Percentiles rank a stretch among this genome's conserved stretches.
phyloP scores from a whole-genome alignment of 2,329 filamentous ascomycete genomes.

The Pseudogymnoascus sp. region DNA sequence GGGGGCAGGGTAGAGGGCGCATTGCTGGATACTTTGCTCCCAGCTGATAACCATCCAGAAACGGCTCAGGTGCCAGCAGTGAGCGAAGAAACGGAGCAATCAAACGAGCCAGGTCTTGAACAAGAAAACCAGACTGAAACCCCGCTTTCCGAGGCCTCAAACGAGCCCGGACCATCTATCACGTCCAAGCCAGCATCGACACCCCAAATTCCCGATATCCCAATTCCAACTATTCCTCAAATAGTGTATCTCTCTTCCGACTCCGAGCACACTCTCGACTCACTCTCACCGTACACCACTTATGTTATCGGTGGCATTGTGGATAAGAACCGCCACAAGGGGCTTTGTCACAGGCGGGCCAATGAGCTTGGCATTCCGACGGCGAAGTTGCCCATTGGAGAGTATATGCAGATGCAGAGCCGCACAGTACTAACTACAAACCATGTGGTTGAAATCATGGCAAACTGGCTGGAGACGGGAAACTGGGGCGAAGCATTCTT shows the following conservation, averaged over 20 bases:
- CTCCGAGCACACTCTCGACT: slow-evolving; percentile 73
- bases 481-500: slow-evolving; percentile 91
- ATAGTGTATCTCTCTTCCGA: slow-evolving; percentile 89
- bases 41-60: neutral
- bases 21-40: slow-evolving; percentile 12
- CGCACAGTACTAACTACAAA: slow-evolving; percentile 85
- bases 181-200: neutral
- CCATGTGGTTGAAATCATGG: slow-evolving; percentile 94
- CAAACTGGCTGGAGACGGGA: slow-evolving; percentile 80
- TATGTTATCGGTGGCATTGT: slow-evolving; percentile 94
- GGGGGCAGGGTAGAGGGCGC: slow-evolving; percentile 51
- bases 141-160: neutral
- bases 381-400: slow-evolving; percentile 86
- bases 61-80: slow-evolving; percentile 20
- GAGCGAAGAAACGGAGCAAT: slow-evolving; percentile 23
- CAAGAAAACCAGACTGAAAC: neutral
- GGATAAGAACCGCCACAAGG: slow-evolving; percentile 94
- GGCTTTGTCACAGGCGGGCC: slow-evolving; percentile 80
- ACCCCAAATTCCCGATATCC: neutral
- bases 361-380: slow-evolving; percentile 69
- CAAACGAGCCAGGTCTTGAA: neutral
- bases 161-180: neutral
- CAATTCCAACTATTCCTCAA: slow-evolving; percentile 36
- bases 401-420: slow-evolving; percentile 86
- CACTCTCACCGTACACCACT: slow-evolving; percentile 77